Evolutionary conservation across 1,284 basidiomycete genomes (phyloP), one percentile per base, ranked within the genome.

Genomic region (Trichosporon sp.): DNA sequence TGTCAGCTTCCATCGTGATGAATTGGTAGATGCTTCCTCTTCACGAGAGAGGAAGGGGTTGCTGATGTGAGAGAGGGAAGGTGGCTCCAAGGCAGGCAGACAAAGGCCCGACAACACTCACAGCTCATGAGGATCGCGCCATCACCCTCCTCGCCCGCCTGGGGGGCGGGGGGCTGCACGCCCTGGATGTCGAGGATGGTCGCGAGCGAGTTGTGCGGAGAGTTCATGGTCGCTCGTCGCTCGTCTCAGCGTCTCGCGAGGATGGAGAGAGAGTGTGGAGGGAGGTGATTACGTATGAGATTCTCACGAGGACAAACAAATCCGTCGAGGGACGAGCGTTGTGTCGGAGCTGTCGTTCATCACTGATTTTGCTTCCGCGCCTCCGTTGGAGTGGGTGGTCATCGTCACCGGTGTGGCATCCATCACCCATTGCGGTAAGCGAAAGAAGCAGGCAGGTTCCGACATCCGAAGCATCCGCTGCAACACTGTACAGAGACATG

Each of bases 51-150:
- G 31, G 58, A 14, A 3, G 14, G 14, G 1, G 16, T 8, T 34
- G 19, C 23, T 23, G 34, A 31, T 46, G 34, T 37, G 3, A 34
- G 3, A 4, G n/a, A 0, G 29, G 59, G 5, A 23, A 34, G n/a
- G 8, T 36, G 44, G 31, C 14, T 44, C 25, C 23, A 16, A 14
- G 32, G 44, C 31, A 7, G 11, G 49, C 49, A 8, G 27, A 11
- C 21, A n/a, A n/a, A n/a, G n/a, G n/a, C n/a, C n/a, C n/a, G n/a
- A n/a, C n/a, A 8, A 29, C 27, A 69, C 67, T 61, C 59, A 69
- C 67, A 69, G 14, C 54, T 64, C 36, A 69, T 62, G 46, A 69
- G 59, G 13, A 61, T 65, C 2, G 59, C 62, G 7, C 46, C 61
- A n/a, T 60, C 54, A 14, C 21, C 52, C 58, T 21, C 46, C 23